Base-by-base conservation (phyloP, 306 rosid species). In the Rosa rugosa region DNA sequence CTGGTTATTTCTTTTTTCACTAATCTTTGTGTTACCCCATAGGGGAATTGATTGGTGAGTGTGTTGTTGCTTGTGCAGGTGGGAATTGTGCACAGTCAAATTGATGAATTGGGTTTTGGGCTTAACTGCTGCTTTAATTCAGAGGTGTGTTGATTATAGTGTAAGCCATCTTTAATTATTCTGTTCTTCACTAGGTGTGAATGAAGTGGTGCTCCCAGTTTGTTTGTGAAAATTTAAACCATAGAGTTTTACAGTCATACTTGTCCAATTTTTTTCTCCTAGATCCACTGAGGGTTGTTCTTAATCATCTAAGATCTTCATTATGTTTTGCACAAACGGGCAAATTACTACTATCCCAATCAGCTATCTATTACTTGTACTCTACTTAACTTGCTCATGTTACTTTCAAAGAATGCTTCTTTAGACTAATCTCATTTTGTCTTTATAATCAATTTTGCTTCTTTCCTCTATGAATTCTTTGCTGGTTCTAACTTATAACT, bases 121-220 rank as follows among this genome's bases (percentile, higher is more conserved):
- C 86, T 88, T 84, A 77, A 80, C 85, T 85, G 83, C 85, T 83
- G 91, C 85, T 88, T 92, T 83, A 66, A 84, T 89, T 88, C 81
- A 81, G 91, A 94, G 95, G 88, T 87, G 92, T 94, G 94, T 88
- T 87, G 97, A 89, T 85, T 83, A 79, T 82, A 86, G 75, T 89
- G 86, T 84, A 84, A 85, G 86, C 85, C 87, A 83, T 75, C 80
- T 66, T 74, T 76, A 16, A 44, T 80, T 89, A 82, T 80, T 86
- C 85, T 82, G 88, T 86, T 87, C 86, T 82, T 85, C 85, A 83
- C 70, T 90, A 65, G 81, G 83, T 84, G 87, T 86, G 85, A 87
- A 84, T 85, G 85, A 90, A 84, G 86, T 90, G 91, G 44, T 88
- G 75, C 82, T 87, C 64, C 54, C 82, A 62, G 88, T 89, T 87